Base-by-base conservation (phyloP, 257 asterid species). In the Rauvolfia tetraphylla region DNA sequence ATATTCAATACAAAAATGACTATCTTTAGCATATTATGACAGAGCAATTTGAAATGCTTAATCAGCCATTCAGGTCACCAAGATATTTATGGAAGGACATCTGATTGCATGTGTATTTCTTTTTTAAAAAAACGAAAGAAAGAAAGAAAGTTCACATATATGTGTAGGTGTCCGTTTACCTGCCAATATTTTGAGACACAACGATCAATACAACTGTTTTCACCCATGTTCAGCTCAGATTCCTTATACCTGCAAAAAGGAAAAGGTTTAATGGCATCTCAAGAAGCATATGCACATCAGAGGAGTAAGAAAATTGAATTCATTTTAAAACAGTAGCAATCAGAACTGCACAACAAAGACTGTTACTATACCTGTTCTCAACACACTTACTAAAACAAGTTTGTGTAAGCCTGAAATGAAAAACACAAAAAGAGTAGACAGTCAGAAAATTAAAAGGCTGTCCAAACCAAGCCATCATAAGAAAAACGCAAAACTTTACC, bases 101-200 rank as follows among this genome's bases (percentile, higher is more conserved):
- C 3, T 51, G 57, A 18, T 51, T 51, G 57, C 57, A 51, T 14
- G 6, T 17, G 23, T 23, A 4, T 2, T 51, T 14, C n/a, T 51
- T 51, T 41, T 41, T 41, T 41, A 41, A 41, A 41, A 8, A 8
- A 41, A 41, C 3, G 10, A 44, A 9, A 44, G 7, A 44, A 9
- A 49, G 29, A 69, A 10, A 29, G 7, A 70, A 11, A 70, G 33
- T 12, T 12, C 33, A 69, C 23, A 65, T 7, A 0, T 65, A 5
- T 20, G 25, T 3, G 8, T 14, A 20, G 0, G 2, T 38, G 31
- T 5, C 27, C 27, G 56, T 22, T 79, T 65, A 88, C 92, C 92
- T 88, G 92, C 89, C 96, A 89, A 82, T 94, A 94, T 74, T 94
- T 94, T 20, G 98, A 87, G 79, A 94, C 97, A 0, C 98, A 94